Percentiles rank a stretch among this genome's conserved stretches.
phyloP scores from a whole-genome alignment of 108 stramenopile genomes.

The Aurantiochytrium sp. region DNA sequence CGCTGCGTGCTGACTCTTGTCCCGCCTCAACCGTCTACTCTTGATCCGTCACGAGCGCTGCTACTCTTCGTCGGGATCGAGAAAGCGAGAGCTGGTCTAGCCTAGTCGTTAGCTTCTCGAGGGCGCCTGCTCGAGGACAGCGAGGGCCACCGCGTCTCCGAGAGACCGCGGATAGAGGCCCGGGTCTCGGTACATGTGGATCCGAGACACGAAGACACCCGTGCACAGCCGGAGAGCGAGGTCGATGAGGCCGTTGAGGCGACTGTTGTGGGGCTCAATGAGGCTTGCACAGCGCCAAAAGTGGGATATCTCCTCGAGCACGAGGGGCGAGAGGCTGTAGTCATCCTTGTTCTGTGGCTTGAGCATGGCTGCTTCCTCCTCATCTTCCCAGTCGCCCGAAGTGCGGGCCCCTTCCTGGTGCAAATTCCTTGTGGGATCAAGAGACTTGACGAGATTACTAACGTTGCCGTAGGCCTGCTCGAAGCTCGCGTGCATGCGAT shows the following conservation, averaged over 20 bases:
- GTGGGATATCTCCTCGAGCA: not conserved
- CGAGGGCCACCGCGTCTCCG: not conserved
- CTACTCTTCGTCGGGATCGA: too few relatives aligned
- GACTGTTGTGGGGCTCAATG: conserved; percentile 19
- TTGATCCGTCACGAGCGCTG: too few relatives aligned
- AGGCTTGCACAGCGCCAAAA: not conserved
- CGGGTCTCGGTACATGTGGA: not conserved
- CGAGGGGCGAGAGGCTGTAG: not conserved
- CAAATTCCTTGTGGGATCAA: not conserved
- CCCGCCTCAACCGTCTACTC: too few relatives aligned
- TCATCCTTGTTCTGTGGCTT: not conserved
- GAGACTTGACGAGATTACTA: not conserved
- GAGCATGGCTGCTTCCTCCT: not conserved
- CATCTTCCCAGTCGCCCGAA: not conserved
- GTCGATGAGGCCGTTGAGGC: not conserved
- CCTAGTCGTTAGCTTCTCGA: not conserved
- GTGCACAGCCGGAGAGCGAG: not conserved
- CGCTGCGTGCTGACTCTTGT: too few relatives aligned
- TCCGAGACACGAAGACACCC: not conserved
- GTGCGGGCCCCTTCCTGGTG: not conserved
- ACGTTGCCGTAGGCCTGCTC: not conserved
- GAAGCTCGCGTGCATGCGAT: not conserved
- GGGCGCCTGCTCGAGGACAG: not conserved
- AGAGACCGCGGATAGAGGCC: not conserved
- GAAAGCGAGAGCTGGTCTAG: too few relatives aligned